A percentile compares a stretch with the other conserved stretches of the same genome.
These are phyloP conservation scores for Eimeria praecox DNA, from an alignment of 169 alveolate genomes.

Conservation along the genomic window DNA sequence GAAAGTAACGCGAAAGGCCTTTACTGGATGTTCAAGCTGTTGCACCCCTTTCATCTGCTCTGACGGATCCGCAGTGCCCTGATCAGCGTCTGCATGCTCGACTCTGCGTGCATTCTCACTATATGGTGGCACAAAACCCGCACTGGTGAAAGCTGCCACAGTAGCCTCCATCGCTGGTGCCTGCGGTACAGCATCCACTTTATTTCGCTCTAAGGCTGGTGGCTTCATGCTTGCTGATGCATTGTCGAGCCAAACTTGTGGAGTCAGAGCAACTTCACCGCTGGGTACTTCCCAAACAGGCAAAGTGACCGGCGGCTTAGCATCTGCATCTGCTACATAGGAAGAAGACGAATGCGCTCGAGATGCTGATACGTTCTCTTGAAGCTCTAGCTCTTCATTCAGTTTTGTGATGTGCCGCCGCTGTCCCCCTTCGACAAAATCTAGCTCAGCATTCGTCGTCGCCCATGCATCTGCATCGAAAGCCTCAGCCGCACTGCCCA, in stretches of 20 bases:
- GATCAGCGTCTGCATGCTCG: background rate
- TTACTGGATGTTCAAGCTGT: background rate
- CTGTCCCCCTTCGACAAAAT: background rate
- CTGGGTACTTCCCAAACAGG: background rate
- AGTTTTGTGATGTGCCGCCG: background rate
- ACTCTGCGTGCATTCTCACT: background rate
- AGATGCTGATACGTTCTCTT: background rate
- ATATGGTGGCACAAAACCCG: background rate
- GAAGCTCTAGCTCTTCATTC: background rate
- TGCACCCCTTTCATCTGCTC: background rate
- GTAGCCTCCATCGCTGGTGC: background rate
- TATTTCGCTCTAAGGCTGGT: background rate
- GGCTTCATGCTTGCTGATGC: background rate
- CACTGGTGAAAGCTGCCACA: background rate
- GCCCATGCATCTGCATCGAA: constrained; percentile 1
- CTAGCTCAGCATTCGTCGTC: too few relatives aligned
- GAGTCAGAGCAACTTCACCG: background rate
- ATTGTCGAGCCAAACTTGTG: background rate
- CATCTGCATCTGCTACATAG: background rate
- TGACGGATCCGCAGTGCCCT: background rate
- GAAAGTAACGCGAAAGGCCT: too few relatives aligned
- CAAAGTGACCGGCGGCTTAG: background rate
- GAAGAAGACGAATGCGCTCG: background rate
- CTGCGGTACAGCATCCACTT: background rate
- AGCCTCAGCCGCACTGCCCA: background rate